Percentiles rank a stretch among this genome's conserved stretches.
Evolutionary conservation across 192 early-diverging fungal species (phyloP).

Genomic region (Chytriomyces sp.): DNA sequence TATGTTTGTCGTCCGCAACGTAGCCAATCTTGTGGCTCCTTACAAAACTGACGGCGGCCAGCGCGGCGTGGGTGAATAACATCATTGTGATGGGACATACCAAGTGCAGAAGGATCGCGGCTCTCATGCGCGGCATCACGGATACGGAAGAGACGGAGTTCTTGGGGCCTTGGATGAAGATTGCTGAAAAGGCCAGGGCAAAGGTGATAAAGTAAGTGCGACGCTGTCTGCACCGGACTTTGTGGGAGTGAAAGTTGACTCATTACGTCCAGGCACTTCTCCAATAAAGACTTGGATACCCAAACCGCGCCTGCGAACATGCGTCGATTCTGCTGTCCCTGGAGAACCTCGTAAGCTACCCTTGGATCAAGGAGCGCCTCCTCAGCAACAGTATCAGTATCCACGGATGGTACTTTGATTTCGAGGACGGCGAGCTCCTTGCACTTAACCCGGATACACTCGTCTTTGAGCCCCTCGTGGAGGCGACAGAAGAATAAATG

Average conservation of each 20-base stretch:
- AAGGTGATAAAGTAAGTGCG: constrained; percentile 40
- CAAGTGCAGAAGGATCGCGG: constrained; percentile 48
- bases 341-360: constrained; percentile 48
- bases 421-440: constrained; percentile 43
- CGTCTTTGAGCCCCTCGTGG: constrained; percentile 39
- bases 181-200: constrained; percentile 42
- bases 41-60: constrained; percentile 38
- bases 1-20: constrained; percentile 52
- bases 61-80: constrained; percentile 45
- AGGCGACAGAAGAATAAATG: no score
- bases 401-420: constrained; percentile 55
- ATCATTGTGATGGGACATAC: constrained; percentile 54
- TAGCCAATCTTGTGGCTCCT: constrained; percentile 50
- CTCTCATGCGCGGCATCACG: constrained; percentile 36
- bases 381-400: constrained; percentile 38
- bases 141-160: constrained; percentile 39
- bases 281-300: constrained; percentile 23
- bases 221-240: not conserved
- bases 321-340: constrained; percentile 45
- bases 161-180: constrained; percentile 47
- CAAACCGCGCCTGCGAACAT: constrained; percentile 44
- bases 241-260: not conserved
- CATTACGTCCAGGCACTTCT: constrained; percentile 10
- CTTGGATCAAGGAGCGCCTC: constrained; percentile 41
- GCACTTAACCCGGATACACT: constrained; percentile 41